phyloP scores from a whole-genome alignment of 176 grass and related monocot species.

The sorghum (Sorghum bicolor) region Sorghum_bicolor_NCBIv3 NC_012876.2:961501-962000 shows the following conservation, averaged over 20 bases:
- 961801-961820: neutral
- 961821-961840: neutral
- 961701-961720: too few relatives aligned
- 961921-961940: neutral
- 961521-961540: too few relatives aligned
- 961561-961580: neutral
- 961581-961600: neutral
- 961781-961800: neutral
- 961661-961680: neutral
- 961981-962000: neutral
- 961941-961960: neutral
- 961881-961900: neutral
- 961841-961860: conserved; percentile 17
- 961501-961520: too few relatives aligned
- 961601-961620: neutral
- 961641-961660: neutral
- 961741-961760: neutral
- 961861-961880: neutral
- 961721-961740: too few relatives aligned
- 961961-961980: neutral
- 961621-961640: neutral
- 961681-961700: too few relatives aligned
- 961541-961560: too few relatives aligned
- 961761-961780: neutral
- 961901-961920: neutral